Evolutionary conservation across 345 rosid genomes (phyloP).

Genomic region (Salix dunnii): DNA sequence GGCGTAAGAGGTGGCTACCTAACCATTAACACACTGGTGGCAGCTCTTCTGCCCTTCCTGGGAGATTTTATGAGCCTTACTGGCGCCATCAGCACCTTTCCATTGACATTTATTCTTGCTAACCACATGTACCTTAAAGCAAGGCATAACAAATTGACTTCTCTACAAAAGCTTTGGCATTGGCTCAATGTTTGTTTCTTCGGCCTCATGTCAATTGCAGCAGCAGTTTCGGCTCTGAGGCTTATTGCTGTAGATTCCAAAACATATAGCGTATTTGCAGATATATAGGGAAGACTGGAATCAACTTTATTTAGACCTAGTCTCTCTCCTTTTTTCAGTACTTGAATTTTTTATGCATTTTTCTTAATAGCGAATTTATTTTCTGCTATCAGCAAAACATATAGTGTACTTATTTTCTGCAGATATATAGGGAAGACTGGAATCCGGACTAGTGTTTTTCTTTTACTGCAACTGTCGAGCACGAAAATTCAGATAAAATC

Average conservation of each 20-base stretch:
- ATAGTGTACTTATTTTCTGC: no score
- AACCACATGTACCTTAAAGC: constrained; percentile 82
- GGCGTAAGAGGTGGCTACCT: constrained; percentile 76
- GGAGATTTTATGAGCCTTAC: constrained; percentile 92
- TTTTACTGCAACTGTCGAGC: neutral
- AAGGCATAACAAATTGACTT: constrained; percentile 41
- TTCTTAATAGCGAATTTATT: neutral
- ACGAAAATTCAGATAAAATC: neutral
- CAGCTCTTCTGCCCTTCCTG: constrained; percentile 81
- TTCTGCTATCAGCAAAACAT: neutral
- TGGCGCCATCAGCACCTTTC: constrained; percentile 88
- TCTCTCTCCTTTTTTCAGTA: neutral
- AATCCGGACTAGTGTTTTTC: neutral
- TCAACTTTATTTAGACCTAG: neutral
- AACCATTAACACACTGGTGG: constrained; percentile 55
- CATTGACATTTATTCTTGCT: constrained; percentile 87
- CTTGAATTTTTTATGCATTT: neutral
- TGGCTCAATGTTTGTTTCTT: constrained; percentile 77
- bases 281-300: constrained; percentile 30
- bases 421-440: no score
- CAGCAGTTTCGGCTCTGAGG: constrained; percentile 65
- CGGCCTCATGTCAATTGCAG: constrained; percentile 58
- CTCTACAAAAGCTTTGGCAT: constrained; percentile 67
- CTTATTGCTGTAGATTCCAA: constrained; percentile 77
- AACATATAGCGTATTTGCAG: constrained; percentile 78